Evolutionary conservation across 805 yeast species (phyloP), one percentile per base, ranked within the genome.

Genomic region (Phaffomyces antillensis): DNA sequence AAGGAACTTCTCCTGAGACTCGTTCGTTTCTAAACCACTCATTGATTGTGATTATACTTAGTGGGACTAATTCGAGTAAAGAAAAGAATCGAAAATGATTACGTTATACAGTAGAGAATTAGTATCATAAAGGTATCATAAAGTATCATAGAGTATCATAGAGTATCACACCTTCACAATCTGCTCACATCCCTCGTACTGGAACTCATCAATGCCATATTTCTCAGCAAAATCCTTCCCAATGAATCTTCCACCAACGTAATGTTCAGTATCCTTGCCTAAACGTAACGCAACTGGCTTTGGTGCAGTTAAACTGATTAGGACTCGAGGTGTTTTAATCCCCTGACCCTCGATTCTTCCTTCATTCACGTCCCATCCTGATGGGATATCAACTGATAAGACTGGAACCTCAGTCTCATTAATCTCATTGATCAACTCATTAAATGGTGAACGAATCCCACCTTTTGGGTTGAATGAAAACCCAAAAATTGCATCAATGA

Each of bases 311-410:
- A 93, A 67, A 41, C 95, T 84, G 10, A 93, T 81, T 40, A 93
- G 68, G 52, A 80, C 78, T 7, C 73, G 63, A 0, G 97, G 95
- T 24, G 68, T 68, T 45, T 85, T 58, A 16, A 68, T 57, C 0
- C 61, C 65, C 5, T 41, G 18, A 11, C 66, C 63, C 2, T 62
- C 64, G 0, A 68, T 63, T 0, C 93, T 95, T 0, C 99, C 99
- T 8, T 73, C 58, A 57, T 93, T 95, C 11, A 93, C 98, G 58
- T 90, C 91, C 99, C 99, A 93, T 0, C 97, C 96, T 2, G 96
- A 85, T 0, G 99, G 99, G 39, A 91, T 78, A 62, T 93, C 99
- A 2, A 93, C 86, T 0, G 95, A 77, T 0, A 86, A 75, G 2
- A 89, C 76, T 2, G 90, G 91, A 3, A 78, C 57, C 1, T 50